Base-by-base conservation (phyloP, 345 rosid genomes). In the Murraya koenigii region DNA sequence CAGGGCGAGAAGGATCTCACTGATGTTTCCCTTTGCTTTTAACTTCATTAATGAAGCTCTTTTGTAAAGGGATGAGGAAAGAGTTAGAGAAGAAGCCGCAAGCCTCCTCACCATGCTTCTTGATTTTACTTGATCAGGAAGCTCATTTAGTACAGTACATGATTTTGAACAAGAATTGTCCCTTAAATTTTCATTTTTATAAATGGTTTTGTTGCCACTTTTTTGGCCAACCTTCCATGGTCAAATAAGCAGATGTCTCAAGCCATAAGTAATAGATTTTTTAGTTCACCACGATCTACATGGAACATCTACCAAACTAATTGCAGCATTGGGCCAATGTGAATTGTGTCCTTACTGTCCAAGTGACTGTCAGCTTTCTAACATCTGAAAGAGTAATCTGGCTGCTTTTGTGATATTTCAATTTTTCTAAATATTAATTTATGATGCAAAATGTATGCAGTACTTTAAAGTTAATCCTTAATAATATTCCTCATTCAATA, bases 401-500 rank as follows among this genome's bases (percentile, higher is more conserved):
- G 23, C 55, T 47, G 66, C 49, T 74, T 4, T 69, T 72, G 26
- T 30, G 38, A 38, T 72, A 74, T 41, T 25, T 64, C 75, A 28
- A 60, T 52, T 22, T 70, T 77, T n/a, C 22, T 26, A 15, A 60
- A 6, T 44, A 30, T 13, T 58, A 30, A 56, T 69, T 8, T 10
- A 71, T 19, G 44, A 56, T 49, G 68, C 14, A 49, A 23, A 59
- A 26, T 77, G 3, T 56, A 60, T 67, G 17, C 74, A 28, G 26
- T 70, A 70, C 26, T 47, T 52, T 32, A 17, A 41, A 38, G 14
- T 39, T 33, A 6, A 33, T 44, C 69, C 54, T 73, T 74, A 78
- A 54, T 77, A 7, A 55, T 68, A 36, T 72, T 56, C 47, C 68
- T 72, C 38, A 13, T 76, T 79, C 71, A 81, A 73, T 74, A 91